These are phyloP conservation scores for Podaxis carcinomalis DNA, from an alignment of 768 basidiomycete species.

Conservation along the genomic window DNA sequence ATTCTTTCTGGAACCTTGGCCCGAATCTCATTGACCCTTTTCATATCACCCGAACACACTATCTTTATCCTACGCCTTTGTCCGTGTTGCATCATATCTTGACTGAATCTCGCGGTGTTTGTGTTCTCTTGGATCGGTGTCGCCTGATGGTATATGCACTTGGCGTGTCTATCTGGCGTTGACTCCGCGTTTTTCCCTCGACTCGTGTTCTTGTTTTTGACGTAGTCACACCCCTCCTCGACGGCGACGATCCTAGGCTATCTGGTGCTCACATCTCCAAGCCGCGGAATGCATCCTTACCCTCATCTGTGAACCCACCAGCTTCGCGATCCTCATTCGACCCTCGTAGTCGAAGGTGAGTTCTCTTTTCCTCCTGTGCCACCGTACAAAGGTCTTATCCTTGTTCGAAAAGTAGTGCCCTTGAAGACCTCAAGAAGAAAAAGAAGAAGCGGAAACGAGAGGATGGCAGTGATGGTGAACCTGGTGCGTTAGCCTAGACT, in stretches of 20 bases:
- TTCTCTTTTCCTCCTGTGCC: conserved; percentile 8
- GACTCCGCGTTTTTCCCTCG: background rate
- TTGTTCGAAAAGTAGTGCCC: conserved; percentile 16
- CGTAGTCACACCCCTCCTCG: conserved; percentile 38
- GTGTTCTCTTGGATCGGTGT: background rate
- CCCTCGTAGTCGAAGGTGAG: conserved; percentile 55
- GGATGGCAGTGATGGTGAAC: conserved; percentile 65
- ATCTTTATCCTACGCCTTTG: conserved; percentile 23
- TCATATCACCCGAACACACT: conserved; percentile 1
- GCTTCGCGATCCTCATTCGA: conserved; percentile 56
- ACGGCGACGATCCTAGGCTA: conserved; percentile 45
- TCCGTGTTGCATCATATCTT: conserved; percentile 15
- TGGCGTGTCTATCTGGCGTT: background rate
- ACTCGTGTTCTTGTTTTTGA: background rate
- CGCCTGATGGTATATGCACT: background rate
- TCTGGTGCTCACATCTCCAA: conserved; percentile 32
- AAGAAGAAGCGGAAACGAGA: conserved; percentile 87
- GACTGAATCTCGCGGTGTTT: background rate
- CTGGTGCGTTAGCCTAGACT: conserved; percentile 32
- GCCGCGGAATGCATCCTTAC: conserved; percentile 44
- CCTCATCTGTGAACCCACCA: conserved; percentile 37
- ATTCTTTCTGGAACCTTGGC: conserved; percentile 18
- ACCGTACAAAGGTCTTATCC: conserved; percentile 8
- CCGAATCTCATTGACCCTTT: conserved; percentile 16
- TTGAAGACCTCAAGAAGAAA: conserved; percentile 66